Percentiles rank a stretch among this genome's conserved stretches.
These are phyloP conservation scores for Aaosphaeria pasadenensis DNA, from an alignment of 2,329 filamentous ascomycete genomes.

Conservation along the genomic window DNA sequence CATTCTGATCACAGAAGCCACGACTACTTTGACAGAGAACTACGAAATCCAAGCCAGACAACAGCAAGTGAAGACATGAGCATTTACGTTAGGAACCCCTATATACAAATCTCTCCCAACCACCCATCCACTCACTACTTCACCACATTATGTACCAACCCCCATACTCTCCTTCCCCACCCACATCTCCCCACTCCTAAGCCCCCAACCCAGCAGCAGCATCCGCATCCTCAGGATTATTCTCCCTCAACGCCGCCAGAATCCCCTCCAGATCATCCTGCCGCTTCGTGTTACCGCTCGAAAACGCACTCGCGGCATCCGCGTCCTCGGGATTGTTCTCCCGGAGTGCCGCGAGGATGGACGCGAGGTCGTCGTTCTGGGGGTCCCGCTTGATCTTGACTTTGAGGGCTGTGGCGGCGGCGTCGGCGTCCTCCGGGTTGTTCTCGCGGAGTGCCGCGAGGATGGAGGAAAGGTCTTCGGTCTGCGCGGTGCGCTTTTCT, in stretches of 20 bases:
- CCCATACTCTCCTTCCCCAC: background rate
- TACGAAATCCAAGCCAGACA: no score
- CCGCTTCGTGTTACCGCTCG: constrained; percentile 8
- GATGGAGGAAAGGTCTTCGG: constrained; percentile 16
- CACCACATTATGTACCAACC: no score
- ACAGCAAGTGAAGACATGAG: no score
- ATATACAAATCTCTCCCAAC: no score
- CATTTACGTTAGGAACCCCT: no score
- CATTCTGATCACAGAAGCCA: no score
- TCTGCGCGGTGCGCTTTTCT: constrained; percentile 12
- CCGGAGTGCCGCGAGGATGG: constrained; percentile 16
- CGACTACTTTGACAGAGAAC: no score
- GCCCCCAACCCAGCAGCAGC: background rate
- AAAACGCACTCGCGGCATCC: constrained; percentile 9
- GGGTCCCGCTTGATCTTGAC: constrained; percentile 3
- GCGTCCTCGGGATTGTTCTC: constrained; percentile 18
- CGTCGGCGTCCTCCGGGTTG: constrained; percentile 18
- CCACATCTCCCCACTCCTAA: background rate
- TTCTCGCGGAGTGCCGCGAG: constrained; percentile 17
- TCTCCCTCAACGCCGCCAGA: constrained; percentile 18
- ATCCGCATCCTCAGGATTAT: constrained; percentile 5
- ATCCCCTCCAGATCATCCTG: constrained; percentile 22
- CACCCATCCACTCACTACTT: no score
- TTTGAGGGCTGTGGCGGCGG: constrained; percentile 7
- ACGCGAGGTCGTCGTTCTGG: constrained; percentile 13